Base-by-base conservation (phyloP, 1,139 yeast species). In the Kodamaea derodonti region DNA sequence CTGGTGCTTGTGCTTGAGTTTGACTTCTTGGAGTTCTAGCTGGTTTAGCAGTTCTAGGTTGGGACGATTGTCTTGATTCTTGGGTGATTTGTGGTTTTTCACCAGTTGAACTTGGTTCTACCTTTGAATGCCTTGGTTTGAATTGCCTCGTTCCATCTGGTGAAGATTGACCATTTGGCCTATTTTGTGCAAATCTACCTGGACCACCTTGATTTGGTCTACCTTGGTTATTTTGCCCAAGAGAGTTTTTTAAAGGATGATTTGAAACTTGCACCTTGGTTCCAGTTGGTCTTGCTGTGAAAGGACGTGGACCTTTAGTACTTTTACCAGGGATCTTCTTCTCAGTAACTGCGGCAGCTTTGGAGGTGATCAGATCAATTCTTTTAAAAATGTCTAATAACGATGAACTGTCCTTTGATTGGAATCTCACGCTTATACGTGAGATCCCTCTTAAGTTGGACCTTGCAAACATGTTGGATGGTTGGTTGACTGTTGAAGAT, bases 311-410 rank as follows among this genome's bases (percentile, higher is more conserved):
- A 23, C 13, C 27, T 33, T 4, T 13, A 18, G 18, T 17, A n/a
- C 23, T 20, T 6, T n/a, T 15, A 9, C 22, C 32, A 16, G 23
- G 11, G 13, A 24, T 29, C 11, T 4, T 9, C 30, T 27, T 12
- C n/a, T 5, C 15, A 20, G 14, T 13, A n/a, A 15, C 24, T 10
- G 32, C 27, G 8, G 32, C 31, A 8, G 48, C 38, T 32, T 47
- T 53, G 36, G 52, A 37, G 20, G 61, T 56, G 38, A 62, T 60
- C 25, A 42, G 41, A 37, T 65, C 69, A 38, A 65, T 61, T 45
- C 68, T 50, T 38, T 57, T 58, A 52, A 65, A 58, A 41, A 65
- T 52, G 27, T 55, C 59, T 24, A 59, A 51, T 42, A 65, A 55
- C 10, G 41, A 58, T 49, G 38, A 32, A 17, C 34, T 33, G 24